Conservation (phyloP, 495 filamentous ascomycete genomes). For the Aspergillus biplanus region DNA sequence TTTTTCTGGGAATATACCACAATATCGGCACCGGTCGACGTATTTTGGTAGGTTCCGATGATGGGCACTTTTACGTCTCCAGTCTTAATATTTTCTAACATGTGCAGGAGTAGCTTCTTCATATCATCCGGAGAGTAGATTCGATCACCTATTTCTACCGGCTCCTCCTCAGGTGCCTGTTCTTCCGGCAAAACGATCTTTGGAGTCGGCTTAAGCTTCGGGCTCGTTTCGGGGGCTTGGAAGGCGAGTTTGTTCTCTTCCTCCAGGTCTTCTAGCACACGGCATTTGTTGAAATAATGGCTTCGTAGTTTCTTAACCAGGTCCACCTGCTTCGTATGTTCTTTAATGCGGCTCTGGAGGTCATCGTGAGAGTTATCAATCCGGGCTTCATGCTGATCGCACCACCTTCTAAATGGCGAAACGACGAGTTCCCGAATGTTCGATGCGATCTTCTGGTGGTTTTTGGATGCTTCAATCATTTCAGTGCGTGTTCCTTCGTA, state of each 20-base stretch:
- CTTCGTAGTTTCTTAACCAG: constrained; percentile 88
- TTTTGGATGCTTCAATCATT: constrained; percentile 90
- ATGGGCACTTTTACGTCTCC: constrained; percentile 94
- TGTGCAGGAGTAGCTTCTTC: constrained; percentile 86
- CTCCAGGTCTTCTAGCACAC: constrained; percentile 91
- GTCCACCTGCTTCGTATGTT: constrained; percentile 90
- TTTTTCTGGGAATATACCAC: constrained; percentile 91
- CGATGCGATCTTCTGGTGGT: constrained; percentile 90
- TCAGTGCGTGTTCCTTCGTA: constrained; percentile 94
- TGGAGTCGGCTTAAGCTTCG: constrained; percentile 53
- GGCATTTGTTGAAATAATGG: constrained; percentile 98
- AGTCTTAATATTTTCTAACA: constrained; percentile 82
- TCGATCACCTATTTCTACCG: constrained; percentile 88
- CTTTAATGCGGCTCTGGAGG: constrained; percentile 83
- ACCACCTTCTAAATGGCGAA: constrained; percentile 91
- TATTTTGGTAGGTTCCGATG: constrained; percentile 91
- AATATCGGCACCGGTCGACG: constrained; percentile 86
- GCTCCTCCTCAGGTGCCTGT: constrained; percentile 69
- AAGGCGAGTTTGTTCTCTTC: constrained; percentile 99
- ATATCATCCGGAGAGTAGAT: constrained; percentile 80
- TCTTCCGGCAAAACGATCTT: constrained; percentile 64
- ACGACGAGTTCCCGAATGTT: constrained; percentile 97
- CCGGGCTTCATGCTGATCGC: constrained; percentile 87
- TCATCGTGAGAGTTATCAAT: constrained; percentile 94
- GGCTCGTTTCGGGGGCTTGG: constrained; percentile 74